Base-by-base conservation (phyloP, 2,329 filamentous ascomycete genomes). In the Niveomyces coronatus region DNA sequence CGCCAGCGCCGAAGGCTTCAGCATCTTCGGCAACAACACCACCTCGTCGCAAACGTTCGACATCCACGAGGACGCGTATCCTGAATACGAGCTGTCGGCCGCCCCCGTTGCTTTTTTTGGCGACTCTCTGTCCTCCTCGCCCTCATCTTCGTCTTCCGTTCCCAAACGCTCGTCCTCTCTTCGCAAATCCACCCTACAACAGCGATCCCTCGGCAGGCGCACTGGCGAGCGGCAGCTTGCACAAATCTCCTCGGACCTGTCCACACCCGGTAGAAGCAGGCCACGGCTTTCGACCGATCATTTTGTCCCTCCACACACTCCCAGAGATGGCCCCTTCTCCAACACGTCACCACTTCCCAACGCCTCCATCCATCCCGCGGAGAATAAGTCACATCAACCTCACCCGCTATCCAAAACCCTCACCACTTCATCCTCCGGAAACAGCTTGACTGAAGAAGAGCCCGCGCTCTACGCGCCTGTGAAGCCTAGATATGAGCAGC, bases 331-430 rank as follows among this genome's bases (percentile, higher is more conserved):
- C 55, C 68, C 80, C 35, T 79, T 89, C 61, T 65, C 73, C 38
- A 55, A 65, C 3, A 72, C 71, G 37, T 62, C 62, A 4, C 62
- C 67, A 47, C 57, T 73, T 40, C 66, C 63, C 4, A 74, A 64
- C 48, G 65, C 72, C n/a, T 71, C 70, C 24, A 61, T 61, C 42
- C 77, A 71, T 57, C 56, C 60, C 32, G 47, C 68, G 33, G 70
- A 67, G 14, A 60, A 54, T 30, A 61, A 58, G 36, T 45, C 55
- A 3, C 68, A 71, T 44, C 74, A 77, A 47, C 74, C 83, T 14
- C 89, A 95, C 55, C 89, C 89, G 15, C 68, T 95, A 16, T 94
- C 89, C 6, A 78, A 86, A 45, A 84, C 85, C 1, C 68, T 95
- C 48, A 93, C 85, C 0, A 86, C 87, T 4, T 94, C 87, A 1